Conservation (phyloP, 257 asterid genomes). For the Knoxia roxburghii region DNA sequence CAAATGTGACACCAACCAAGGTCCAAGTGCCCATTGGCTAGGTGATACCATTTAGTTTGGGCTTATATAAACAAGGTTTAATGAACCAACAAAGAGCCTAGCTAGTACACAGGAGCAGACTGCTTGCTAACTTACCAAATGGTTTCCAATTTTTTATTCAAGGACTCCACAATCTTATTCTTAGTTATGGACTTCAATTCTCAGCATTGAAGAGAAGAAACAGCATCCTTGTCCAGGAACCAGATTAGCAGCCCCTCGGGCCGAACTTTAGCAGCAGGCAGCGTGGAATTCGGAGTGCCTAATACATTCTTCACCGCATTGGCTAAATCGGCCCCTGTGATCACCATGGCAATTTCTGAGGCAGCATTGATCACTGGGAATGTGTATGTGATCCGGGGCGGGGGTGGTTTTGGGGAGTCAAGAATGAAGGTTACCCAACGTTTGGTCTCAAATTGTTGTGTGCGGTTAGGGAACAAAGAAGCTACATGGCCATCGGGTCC, state of each 20-base stretch:
- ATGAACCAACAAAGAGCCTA: too few species aligned
- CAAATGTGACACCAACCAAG: too few species aligned
- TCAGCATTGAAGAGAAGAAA: slow-evolving; percentile 27
- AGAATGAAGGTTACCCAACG: slow-evolving; percentile 77
- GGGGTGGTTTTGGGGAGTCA: slow-evolving; percentile 85
- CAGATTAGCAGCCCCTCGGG: slow-evolving; percentile 58
- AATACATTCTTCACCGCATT: slow-evolving; percentile 38
- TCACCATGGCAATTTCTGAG: slow-evolving; percentile 80
- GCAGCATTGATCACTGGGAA: slow-evolving; percentile 78
- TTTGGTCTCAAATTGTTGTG: slow-evolving; percentile 51
- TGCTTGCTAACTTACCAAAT: too few species aligned
- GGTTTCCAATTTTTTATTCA: too few species aligned
- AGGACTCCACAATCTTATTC: too few species aligned
- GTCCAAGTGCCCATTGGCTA: too few species aligned
- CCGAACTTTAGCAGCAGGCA: slow-evolving; percentile 52
- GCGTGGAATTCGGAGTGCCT: slow-evolving; percentile 24
- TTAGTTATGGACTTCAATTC: background rate
- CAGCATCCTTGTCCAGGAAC: slow-evolving; percentile 80
- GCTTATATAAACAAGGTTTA: too few species aligned
- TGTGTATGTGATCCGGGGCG: slow-evolving; percentile 80
- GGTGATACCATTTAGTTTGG: too few species aligned
- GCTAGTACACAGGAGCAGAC: too few species aligned
- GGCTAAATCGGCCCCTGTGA: slow-evolving; percentile 62
- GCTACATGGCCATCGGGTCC: slow-evolving; percentile 93
- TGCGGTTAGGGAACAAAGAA: slow-evolving; percentile 66